Evolutionary conservation across 257 asterid genomes (phyloP).

Genomic region (Solanum dulcamara): DNA sequence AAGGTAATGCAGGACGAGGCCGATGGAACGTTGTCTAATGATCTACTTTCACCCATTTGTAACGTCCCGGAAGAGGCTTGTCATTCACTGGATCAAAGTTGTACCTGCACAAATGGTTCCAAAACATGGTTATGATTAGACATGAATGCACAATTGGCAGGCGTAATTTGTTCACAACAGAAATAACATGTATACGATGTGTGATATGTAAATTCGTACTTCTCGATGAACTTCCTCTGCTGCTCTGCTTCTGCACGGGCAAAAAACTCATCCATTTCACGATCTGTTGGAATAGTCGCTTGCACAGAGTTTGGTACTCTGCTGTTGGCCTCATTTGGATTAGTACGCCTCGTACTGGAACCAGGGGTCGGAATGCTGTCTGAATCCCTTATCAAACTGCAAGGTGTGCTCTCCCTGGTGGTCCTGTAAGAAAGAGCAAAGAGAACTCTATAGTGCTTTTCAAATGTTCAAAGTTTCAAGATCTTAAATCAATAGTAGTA

Average conservation of each 20-base stretch:
- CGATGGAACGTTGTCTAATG: neutral
- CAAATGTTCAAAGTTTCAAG: neutral
- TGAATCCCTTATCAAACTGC: slow-evolving; percentile 15
- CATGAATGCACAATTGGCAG: neutral
- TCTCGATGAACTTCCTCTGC: slow-evolving; percentile 14
- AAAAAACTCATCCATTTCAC: slow-evolving; percentile 11
- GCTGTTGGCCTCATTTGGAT: neutral
- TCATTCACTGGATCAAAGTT: slow-evolving; percentile 29
- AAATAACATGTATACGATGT: neutral
- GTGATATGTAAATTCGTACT: neutral
- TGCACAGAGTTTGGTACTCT: neutral
- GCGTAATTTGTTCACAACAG: neutral
- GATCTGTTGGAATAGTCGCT: slow-evolving; percentile 6
- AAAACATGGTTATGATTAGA: neutral
- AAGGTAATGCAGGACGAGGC: neutral
- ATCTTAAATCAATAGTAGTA: neutral
- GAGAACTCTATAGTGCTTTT: neutral
- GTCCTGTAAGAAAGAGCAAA: slow-evolving; percentile 4
- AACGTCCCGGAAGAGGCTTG: slow-evolving; percentile 25
- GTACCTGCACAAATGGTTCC: slow-evolving; percentile 16
- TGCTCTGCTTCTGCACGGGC: slow-evolving; percentile 7
- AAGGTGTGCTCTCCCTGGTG: slow-evolving; percentile 25
- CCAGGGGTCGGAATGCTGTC: slow-evolving; percentile 11
- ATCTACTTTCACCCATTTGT: slow-evolving; percentile 17
- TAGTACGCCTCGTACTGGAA: slow-evolving; percentile 11